Evolutionary conservation across 139 green algal species (phyloP), one percentile per base, ranked within the genome.

Genomic region (Astrephomene gubernaculifera): DNA sequence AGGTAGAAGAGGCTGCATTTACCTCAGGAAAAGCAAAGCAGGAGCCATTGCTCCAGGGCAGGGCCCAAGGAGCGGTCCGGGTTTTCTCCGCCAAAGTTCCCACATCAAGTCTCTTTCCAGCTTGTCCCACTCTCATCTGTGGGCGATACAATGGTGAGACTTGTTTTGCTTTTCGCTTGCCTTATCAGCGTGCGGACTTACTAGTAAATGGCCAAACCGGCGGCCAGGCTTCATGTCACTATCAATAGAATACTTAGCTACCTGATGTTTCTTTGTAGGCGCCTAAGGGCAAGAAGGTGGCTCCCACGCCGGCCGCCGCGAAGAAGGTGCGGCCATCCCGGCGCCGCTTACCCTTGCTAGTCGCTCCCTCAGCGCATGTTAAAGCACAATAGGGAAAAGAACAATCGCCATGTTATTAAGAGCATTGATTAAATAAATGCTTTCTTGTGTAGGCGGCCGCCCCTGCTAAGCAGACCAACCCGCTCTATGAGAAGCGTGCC

Each of bases 401-500:
- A n/a, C 14, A 57, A 57, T 12, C 49, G 12, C 49, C 49, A 73
- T 73, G 22, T 44, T 52, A 45, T 73, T 70, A 70, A 12, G 9
- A 5, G 29, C 17, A 41, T 27, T 39, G 38, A 36, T 6, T 12
- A 2, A 41, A 35, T 21, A 52, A 73, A 4, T n/a, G n/a, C 67
- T 54, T 33, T 19, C 38, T 81, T 35, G 8, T 69, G 79, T 90
- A 95, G 90, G 83, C 87, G 61, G 92, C 91, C 44, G 91, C 90
- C 44, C 91, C 90, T 1, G 91, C 93, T 45, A 97, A 97, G 94
- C 85, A 91, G 27, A 91, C 89, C 53, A 97, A 99, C 94, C 97
- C 97, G 73, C 94, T 99, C 25, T 99, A 96, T 90, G 97, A 99
- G 94, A 98, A 98, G 94, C 79, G 95, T 61, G 71, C 92, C n/a